Conservation (phyloP, 805 yeast species). For the Wickerhamomyces xylosicus region DNA sequence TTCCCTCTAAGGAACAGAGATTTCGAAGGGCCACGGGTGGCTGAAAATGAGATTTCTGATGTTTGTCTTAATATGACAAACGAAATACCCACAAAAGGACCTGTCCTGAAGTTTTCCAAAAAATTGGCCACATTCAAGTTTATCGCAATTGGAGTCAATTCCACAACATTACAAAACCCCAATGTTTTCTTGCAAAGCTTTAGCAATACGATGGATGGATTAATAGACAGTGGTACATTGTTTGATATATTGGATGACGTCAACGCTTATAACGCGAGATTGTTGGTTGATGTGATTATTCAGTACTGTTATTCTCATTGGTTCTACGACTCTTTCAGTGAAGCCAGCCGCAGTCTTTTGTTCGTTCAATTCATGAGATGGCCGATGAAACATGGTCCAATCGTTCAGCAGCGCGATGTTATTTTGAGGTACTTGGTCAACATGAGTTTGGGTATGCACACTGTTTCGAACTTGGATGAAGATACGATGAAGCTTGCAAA, state of each 20-base stretch:
- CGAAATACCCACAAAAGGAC: neutral
- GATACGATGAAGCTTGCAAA: constrained; percentile 9
- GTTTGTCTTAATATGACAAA: constrained; percentile 7
- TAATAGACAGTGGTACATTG: constrained; percentile 29
- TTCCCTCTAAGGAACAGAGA: constrained; percentile 5
- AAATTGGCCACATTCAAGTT: constrained; percentile 22
- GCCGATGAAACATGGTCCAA: constrained; percentile 23
- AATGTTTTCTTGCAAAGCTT: constrained; percentile 28
- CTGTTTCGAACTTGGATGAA: constrained; percentile 14
- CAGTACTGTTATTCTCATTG: constrained; percentile 37
- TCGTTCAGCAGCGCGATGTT: constrained; percentile 20
- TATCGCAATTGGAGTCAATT: constrained; percentile 24
- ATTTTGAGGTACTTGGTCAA: constrained; percentile 26
- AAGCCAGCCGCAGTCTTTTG: constrained; percentile 8
- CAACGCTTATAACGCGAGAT: constrained; percentile 17
- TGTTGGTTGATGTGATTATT: constrained; percentile 30
- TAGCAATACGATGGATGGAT: constrained; percentile 26
- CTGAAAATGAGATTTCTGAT: constrained; percentile 18
- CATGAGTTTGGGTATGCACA: constrained; percentile 22
- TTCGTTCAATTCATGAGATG: constrained; percentile 21
- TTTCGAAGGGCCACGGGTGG: constrained; percentile 18
- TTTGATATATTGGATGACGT: constrained; percentile 20
- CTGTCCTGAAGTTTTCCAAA: constrained; percentile 10
- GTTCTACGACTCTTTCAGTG: constrained; percentile 19
- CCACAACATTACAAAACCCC: constrained; percentile 22